These are phyloP conservation scores for Aspergillus aculeatus DNA, from an alignment of 2,329 filamentous ascomycete genomes.

Conservation along the genomic window DNA sequence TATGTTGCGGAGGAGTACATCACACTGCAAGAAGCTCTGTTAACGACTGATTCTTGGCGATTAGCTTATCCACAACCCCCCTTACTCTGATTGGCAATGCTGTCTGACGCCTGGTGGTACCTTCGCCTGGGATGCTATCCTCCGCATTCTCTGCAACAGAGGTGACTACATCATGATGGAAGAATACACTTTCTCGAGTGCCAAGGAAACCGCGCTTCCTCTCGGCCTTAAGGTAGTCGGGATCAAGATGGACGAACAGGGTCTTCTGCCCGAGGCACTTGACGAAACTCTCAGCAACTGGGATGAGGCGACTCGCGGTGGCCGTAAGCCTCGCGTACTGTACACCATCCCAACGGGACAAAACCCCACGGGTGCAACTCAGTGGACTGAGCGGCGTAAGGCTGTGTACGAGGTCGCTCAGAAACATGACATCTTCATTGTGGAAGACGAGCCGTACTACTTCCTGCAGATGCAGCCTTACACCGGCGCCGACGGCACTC, in stretches of 20 bases:
- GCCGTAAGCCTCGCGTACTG: conserved; percentile 64
- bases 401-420: conserved; percentile 75
- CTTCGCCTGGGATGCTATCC: conserved; percentile 75
- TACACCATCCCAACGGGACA: conserved; percentile 79
- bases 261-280: conserved; percentile 61
- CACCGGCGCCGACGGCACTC: conserved; percentile 52
- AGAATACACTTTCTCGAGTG: conserved; percentile 85
- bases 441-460: conserved; percentile 95
- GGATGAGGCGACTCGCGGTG: conserved; percentile 58
- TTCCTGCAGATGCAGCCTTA: conserved; percentile 84
- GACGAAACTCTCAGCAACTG: conserved; percentile 65
- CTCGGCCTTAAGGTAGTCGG: conserved; percentile 62
- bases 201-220: conserved; percentile 64
- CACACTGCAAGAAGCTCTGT: neutral
- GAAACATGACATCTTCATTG: conserved; percentile 80
- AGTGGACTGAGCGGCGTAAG: conserved; percentile 63
- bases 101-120: conserved; percentile 84
- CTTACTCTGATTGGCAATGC: conserved; percentile 87
- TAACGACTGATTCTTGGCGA: conserved; percentile 12
- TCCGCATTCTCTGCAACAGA: conserved; percentile 76
- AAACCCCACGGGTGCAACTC: conserved; percentile 87
- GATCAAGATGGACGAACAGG: conserved; percentile 65
- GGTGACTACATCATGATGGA: conserved; percentile 81
- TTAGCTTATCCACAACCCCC: conserved; percentile 74
- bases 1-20: conserved; percentile 20